Evolutionary conservation across 2,329 filamentous ascomycete genomes (phyloP).

Genomic region (Aspergillus sp.): DNA sequence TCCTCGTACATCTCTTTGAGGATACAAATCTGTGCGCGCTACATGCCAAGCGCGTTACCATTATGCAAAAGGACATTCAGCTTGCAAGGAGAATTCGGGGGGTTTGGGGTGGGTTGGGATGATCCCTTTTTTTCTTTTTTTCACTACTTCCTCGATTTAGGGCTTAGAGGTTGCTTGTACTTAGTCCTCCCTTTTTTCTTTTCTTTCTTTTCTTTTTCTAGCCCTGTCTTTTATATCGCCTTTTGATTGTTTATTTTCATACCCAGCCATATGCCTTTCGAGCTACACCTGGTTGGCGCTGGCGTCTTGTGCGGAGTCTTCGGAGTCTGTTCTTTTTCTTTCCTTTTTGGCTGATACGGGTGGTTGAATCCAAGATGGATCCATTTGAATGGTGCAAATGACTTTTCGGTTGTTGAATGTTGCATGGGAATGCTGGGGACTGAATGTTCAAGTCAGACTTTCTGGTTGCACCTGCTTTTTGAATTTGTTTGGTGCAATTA

Average conservation of each 20-base stretch:
- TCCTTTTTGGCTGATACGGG: background rate
- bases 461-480: too few species aligned
- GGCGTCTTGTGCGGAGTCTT: conserved; percentile 11
- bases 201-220: conserved; percentile 3
- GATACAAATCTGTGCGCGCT: conserved; percentile 94
- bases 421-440: too few species aligned
- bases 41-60: conserved; percentile 92
- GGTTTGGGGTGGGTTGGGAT: conserved; percentile 63
- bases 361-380: too few species aligned
- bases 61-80: conserved; percentile 98
- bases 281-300: conserved; percentile 2
- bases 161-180: background rate
- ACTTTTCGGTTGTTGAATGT: too few species aligned
- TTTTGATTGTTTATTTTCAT: conserved; percentile 1
- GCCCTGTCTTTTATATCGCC: conserved; percentile 1
- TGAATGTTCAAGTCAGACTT: too few species aligned
- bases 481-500: too few species aligned
- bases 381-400: too few species aligned
- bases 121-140: conserved; percentile 14
- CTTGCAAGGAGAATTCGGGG: conserved; percentile 73
- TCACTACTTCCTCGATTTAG: conserved; percentile 1
- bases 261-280: conserved; percentile 2
- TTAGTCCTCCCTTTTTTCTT: background rate
- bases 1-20: conserved; percentile 92
- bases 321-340: background rate